Evolutionary conservation across 2,329 filamentous ascomycete species (phyloP).

Genomic region (Colletotrichum falcatum): DNA sequence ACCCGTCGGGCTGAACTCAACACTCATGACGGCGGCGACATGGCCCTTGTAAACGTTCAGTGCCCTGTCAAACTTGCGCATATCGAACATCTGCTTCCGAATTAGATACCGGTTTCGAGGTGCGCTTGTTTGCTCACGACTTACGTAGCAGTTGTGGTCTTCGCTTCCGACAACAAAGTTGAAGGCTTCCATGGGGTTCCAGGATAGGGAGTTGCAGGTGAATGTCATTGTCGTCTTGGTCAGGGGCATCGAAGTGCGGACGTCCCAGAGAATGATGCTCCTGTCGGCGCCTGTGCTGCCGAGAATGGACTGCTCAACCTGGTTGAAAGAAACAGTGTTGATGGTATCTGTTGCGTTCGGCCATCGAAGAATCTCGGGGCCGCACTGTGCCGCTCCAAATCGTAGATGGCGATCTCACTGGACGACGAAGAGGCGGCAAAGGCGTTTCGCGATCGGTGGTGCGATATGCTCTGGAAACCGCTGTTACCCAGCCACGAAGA

Average conservation of each 20-base stretch:
- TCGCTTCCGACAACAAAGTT: slow-evolving; percentile 95
- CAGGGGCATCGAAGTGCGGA: slow-evolving; percentile 86
- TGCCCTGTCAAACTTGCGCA: slow-evolving; percentile 88
- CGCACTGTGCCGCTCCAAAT: slow-evolving; percentile 82
- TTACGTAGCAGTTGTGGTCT: slow-evolving; percentile 81
- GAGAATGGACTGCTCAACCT: slow-evolving; percentile 91
- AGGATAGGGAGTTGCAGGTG: slow-evolving; percentile 84
- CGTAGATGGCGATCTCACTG: slow-evolving; percentile 86
- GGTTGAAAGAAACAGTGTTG: slow-evolving; percentile 89
- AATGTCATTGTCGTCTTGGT: slow-evolving; percentile 85
- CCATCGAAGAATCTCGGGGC: slow-evolving; percentile 87
- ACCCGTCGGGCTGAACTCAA: slow-evolving; percentile 94
- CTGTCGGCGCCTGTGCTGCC: slow-evolving; percentile 88
- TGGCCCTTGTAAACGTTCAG: slow-evolving; percentile 92
- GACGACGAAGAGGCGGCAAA: slow-evolving; percentile 86
- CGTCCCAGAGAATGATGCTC: slow-evolving; percentile 89
- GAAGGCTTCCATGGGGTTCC: slow-evolving; percentile 98
- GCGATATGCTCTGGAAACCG: slow-evolving; percentile 80
- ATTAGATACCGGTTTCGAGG: neutral
- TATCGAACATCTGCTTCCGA: slow-evolving; percentile 77
- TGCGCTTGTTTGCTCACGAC: neutral
- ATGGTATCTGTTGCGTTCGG: slow-evolving; percentile 92
- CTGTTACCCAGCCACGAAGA: slow-evolving; percentile 76
- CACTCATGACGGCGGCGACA: slow-evolving; percentile 92
- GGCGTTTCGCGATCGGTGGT: slow-evolving; percentile 81